phyloP scores from a whole-genome alignment of 2,329 filamentous ascomycete species.

The Hypomyces rosellus region DNA sequence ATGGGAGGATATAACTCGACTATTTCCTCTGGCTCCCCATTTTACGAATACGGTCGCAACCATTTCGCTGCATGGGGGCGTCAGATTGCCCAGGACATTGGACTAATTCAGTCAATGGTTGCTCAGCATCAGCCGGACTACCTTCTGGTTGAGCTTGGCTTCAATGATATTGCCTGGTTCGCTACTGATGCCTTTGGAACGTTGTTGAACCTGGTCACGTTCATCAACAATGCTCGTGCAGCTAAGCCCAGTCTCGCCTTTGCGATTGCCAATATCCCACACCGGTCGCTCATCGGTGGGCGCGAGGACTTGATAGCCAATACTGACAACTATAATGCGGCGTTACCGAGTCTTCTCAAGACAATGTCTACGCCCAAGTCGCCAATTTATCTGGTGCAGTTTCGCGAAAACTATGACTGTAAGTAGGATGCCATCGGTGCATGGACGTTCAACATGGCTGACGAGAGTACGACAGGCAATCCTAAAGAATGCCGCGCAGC shows the following conservation, averaged over 20 bases:
- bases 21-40: neutral
- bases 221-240: constrained; percentile 26
- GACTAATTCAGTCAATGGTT: constrained; percentile 22
- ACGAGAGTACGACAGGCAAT: neutral
- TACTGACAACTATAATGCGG: constrained; percentile 22
- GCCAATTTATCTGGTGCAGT: constrained; percentile 26
- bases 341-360: constrained; percentile 9
- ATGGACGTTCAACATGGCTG: neutral
- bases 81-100: constrained; percentile 25
- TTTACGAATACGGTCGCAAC: neutral
- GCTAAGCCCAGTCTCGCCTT: constrained; percentile 22
- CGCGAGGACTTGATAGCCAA: constrained; percentile 19
- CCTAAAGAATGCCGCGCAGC: constrained; percentile 19
- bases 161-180: constrained; percentile 30
- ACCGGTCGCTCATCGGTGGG: constrained; percentile 18
- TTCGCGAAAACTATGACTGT: constrained; percentile 25
- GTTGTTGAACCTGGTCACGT: constrained; percentile 5
- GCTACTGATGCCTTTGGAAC: constrained; percentile 7
- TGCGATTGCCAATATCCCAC: constrained; percentile 25
- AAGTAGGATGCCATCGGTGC: neutral
- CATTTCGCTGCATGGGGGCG: constrained; percentile 31
- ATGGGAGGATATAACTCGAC: neutral
- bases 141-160: constrained; percentile 28
- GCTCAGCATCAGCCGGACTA: constrained; percentile 25
- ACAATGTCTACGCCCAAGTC: constrained; percentile 18